Conservation (phyloP, 257 asterid genomes). For the Nyctanthes arbortristis region DNA sequence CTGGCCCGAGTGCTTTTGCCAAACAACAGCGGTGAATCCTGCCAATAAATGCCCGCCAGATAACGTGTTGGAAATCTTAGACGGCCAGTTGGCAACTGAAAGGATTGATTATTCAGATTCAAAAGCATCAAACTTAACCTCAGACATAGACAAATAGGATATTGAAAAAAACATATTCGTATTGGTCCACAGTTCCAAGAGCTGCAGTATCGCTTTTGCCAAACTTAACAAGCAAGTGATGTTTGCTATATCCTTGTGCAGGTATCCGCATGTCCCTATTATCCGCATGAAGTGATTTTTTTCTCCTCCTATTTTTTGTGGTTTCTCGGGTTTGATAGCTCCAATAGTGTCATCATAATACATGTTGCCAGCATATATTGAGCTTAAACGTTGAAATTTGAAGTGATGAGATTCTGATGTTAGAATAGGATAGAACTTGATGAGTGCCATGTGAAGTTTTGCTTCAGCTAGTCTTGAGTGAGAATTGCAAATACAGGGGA, state of each 20-base stretch:
- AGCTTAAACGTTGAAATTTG: neutral
- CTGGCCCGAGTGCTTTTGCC: conserved; percentile 99
- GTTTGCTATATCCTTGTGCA: conserved; percentile 16
- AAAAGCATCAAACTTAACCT: conserved; percentile 38
- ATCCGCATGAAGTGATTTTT: neutral
- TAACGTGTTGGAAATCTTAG: conserved; percentile 48
- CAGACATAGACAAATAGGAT: conserved; percentile 36
- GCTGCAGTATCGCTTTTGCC: conserved; percentile 17
- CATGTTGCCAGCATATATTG: neutral
- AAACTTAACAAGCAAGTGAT: conserved; percentile 12
- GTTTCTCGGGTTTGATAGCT: no score
- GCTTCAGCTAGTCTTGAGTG: neutral
- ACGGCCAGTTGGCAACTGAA: conserved; percentile 42
- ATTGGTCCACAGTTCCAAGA: conserved; percentile 17
- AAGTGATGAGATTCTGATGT: neutral
- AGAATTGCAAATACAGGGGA: neutral
- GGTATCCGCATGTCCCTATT: conserved; percentile 21
- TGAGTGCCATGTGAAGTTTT: neutral
- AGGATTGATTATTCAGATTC: conserved; percentile 35
- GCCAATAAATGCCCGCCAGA: conserved; percentile 75
- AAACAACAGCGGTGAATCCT: conserved; percentile 56
- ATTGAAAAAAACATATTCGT: conserved; percentile 6
- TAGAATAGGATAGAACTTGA: neutral
- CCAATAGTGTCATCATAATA: neutral
- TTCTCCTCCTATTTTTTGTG: no score